phyloP scores from a whole-genome alignment of 441 rosid species.

The Theobroma grandiflorum region DNA sequence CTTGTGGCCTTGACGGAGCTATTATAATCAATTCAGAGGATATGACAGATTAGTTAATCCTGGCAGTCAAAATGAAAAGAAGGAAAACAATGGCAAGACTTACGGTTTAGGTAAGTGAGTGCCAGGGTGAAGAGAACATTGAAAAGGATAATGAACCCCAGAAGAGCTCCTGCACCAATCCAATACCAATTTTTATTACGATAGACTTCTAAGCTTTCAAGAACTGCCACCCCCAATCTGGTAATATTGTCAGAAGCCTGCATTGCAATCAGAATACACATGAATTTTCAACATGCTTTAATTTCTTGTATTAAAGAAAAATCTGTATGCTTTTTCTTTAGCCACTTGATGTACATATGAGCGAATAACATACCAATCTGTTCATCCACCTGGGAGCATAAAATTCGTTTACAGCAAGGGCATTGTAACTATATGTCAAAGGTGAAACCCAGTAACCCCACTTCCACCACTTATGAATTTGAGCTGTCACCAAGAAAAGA shows the following conservation, averaged over 20 bases:
- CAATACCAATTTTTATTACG: slow-evolving; percentile 74
- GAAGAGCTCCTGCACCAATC: slow-evolving; percentile 70
- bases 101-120: slow-evolving; percentile 74
- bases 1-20: slow-evolving; percentile 81
- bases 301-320: slow-evolving; percentile 1
- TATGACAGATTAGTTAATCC: slow-evolving; percentile 18
- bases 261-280: background rate
- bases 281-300: background rate
- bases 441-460: slow-evolving; percentile 98
- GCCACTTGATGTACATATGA: background rate
- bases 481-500: slow-evolving; percentile 39
- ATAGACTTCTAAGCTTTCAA: slow-evolving; percentile 52
- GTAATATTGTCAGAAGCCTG: slow-evolving; percentile 60
- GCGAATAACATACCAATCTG: slow-evolving; percentile 44
- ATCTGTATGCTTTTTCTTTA: background rate
- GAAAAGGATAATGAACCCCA: slow-evolving; percentile 69
- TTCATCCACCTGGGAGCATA: slow-evolving; percentile 91
- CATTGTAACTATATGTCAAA: slow-evolving; percentile 68
- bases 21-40: background rate
- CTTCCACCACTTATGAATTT: slow-evolving; percentile 82
- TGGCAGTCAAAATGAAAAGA: background rate
- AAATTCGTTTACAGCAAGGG: slow-evolving; percentile 73
- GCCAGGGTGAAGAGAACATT: slow-evolving; percentile 72
- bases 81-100: slow-evolving; percentile 36
- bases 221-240: slow-evolving; percentile 62